These are phyloP conservation scores for Exsudoporus floridanus DNA, from an alignment of 1,284 basidiomycete species.

Conservation along the genomic window DNA sequence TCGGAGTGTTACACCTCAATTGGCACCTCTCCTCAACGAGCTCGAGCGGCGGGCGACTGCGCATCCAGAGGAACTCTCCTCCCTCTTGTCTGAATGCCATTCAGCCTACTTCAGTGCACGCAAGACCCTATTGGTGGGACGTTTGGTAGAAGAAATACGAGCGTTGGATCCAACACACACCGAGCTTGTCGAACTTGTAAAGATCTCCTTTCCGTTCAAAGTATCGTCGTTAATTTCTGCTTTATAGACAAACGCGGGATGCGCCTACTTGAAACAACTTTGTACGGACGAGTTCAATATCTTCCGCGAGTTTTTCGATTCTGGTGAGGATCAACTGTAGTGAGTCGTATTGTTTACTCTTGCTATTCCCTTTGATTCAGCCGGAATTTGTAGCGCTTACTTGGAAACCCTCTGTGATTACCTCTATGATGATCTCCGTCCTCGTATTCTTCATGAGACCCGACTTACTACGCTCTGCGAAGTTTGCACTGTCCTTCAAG, in stretches of 20 bases:
- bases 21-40: slow-evolving; percentile 78
- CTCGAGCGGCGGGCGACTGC: slow-evolving; percentile 73
- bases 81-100: slow-evolving; percentile 82
- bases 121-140: slow-evolving; percentile 65
- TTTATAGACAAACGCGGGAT: slow-evolving; percentile 78
- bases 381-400: slow-evolving; percentile 58
- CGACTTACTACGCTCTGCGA: slow-evolving; percentile 84
- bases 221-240: not conserved
- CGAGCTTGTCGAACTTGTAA: slow-evolving; percentile 83
- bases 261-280: slow-evolving; percentile 85
- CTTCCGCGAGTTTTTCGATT: slow-evolving; percentile 81
- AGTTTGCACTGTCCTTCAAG: slow-evolving; percentile 91
- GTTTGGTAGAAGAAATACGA: slow-evolving; percentile 77
- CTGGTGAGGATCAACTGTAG: slow-evolving; percentile 84
- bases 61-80: slow-evolving; percentile 76
- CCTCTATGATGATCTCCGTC: slow-evolving; percentile 90
- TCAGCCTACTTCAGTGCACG: slow-evolving; percentile 75
- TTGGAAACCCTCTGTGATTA: slow-evolving; percentile 89
- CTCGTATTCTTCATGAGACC: slow-evolving; percentile 89
- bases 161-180: slow-evolving; percentile 74
- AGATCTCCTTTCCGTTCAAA: slow-evolving; percentile 23
- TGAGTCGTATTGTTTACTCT: slow-evolving; percentile 43
- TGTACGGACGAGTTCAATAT: slow-evolving; percentile 86
- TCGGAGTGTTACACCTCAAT: slow-evolving; percentile 62
- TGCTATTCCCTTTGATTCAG: not conserved